A percentile compares a stretch with the other conserved stretches of the same genome.
Conservation (phyloP, 805 yeast genomes). For the Yamadazyma philogaea region DNA sequence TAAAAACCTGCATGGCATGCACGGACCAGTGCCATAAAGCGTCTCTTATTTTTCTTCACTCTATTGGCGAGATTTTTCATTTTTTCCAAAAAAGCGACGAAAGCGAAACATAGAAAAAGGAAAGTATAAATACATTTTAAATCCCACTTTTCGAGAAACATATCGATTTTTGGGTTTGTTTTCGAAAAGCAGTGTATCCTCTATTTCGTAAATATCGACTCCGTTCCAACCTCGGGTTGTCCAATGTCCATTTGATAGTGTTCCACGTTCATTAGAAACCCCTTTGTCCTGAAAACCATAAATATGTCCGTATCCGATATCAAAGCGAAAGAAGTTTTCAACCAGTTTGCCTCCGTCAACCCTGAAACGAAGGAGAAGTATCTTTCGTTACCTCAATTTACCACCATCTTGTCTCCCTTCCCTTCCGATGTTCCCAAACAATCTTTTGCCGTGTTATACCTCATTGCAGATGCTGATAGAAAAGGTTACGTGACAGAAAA, state of each 20-base stretch:
- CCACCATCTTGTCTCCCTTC: slow-evolving; percentile 39
- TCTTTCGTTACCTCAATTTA: slow-evolving; percentile 35
- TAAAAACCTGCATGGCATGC: too few relatives aligned
- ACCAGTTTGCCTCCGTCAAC: slow-evolving; percentile 34
- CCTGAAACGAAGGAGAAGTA: slow-evolving; percentile 20
- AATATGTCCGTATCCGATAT: slow-evolving; percentile 16
- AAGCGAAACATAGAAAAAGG: slow-evolving; percentile 5
- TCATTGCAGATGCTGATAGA: slow-evolving; percentile 70
- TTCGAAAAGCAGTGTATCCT: background rate
- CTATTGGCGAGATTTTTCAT: slow-evolving; percentile 5
- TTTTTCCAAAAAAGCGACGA: background rate
- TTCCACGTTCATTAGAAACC: background rate
- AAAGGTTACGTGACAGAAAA: slow-evolving; percentile 64
- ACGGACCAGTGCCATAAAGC: too few relatives aligned
- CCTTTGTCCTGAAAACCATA: background rate
- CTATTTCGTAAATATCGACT: background rate
- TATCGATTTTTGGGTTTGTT: slow-evolving; percentile 3
- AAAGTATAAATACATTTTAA: slow-evolving; percentile 8
- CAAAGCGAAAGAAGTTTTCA: slow-evolving; percentile 34
- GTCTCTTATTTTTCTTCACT: slow-evolving; percentile 3
- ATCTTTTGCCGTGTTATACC: slow-evolving; percentile 56
- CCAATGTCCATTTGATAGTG: slow-evolving; percentile 1
- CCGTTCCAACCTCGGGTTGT: background rate
- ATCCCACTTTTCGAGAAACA: slow-evolving; percentile 4
- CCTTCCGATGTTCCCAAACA: slow-evolving; percentile 37